A percentile compares a stretch with the other conserved stretches of the same genome.
These are phyloP conservation scores for Tephrocybe sp. DNA, from an alignment of 768 basidiomycete species.

Conservation along the genomic window DNA sequence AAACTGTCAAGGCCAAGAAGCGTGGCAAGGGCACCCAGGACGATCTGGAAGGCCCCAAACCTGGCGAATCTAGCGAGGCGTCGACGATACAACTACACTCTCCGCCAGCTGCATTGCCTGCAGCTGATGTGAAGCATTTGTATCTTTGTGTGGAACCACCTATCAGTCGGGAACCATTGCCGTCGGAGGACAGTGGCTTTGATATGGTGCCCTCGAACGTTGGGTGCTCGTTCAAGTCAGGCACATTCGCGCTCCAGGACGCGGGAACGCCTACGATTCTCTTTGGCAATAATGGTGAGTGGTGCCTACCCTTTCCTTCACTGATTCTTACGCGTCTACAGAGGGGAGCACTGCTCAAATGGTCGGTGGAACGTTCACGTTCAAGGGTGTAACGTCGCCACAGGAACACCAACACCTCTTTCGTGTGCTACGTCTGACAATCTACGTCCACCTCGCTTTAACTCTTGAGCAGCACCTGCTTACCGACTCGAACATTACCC, in stretches of 20 bases:
- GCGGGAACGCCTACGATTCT: conserved; percentile 19
- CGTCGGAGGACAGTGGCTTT: conserved; percentile 40
- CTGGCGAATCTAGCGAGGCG: conserved; percentile 16
- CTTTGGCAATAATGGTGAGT: conserved; percentile 9
- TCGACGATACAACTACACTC: conserved; percentile 20
- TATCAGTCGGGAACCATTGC: conserved; percentile 26
- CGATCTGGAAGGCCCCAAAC: no score
- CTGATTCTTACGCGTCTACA: neutral
- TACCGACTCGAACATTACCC: conserved; percentile 45
- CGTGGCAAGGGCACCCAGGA: no score
- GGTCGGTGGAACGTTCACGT: conserved; percentile 63
- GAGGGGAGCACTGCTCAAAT: conserved; percentile 32
- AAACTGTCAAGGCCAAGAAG: no score
- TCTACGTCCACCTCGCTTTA: conserved; percentile 58
- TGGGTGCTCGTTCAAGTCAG: conserved; percentile 46
- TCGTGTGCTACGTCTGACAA: conserved; percentile 48
- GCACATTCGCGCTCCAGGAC: conserved; percentile 38
- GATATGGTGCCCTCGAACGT: conserved; percentile 35
- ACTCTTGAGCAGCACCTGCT: conserved; percentile 63
- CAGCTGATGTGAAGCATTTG: conserved; percentile 41
- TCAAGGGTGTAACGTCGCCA: conserved; percentile 45
- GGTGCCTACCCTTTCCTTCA: no score
- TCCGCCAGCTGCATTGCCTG: conserved; percentile 24
- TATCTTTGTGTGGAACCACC: conserved; percentile 51
- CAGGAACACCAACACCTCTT: conserved; percentile 43